Conservation (phyloP, 768 basidiomycete genomes). For the Lactarius hengduanensis region DNA sequence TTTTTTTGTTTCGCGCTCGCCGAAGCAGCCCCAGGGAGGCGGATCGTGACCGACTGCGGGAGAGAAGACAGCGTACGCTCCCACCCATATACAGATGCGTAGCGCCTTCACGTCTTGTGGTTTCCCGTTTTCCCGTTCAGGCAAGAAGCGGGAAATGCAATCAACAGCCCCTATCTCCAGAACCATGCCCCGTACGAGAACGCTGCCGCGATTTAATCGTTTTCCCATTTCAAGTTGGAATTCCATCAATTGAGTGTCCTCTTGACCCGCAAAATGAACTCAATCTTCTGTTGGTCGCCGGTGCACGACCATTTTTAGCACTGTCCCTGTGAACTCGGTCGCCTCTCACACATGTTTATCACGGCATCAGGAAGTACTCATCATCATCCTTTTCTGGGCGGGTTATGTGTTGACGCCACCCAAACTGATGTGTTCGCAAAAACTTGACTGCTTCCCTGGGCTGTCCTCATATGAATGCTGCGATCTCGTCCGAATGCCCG, state of each 20-base stretch:
- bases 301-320: neutral
- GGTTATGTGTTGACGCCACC: constrained; percentile 16
- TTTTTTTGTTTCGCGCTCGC: neutral
- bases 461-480: neutral
- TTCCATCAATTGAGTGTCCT: neutral
- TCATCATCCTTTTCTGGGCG: neutral
- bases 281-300: neutral
- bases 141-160: constrained; percentile 24
- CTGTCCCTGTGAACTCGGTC: neutral
- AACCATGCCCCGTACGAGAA: constrained; percentile 8
- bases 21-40: neutral
- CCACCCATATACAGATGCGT: constrained; percentile 19
- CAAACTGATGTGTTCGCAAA: constrained; percentile 13
- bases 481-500: neutral
- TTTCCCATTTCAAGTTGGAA: neutral
- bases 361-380: neutral
- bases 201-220: neutral
- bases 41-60: constrained; percentile 16
- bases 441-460: constrained; percentile 5
- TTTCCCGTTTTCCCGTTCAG: constrained; percentile 21
- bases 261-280: neutral
- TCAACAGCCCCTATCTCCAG: constrained; percentile 26
- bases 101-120: constrained; percentile 20
- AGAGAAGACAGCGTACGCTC: constrained; percentile 6
- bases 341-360: constrained; percentile 1